These are phyloP conservation scores for Inosperma sp. DNA, from an alignment of 768 basidiomycete species.

Conservation along the genomic window DNA sequence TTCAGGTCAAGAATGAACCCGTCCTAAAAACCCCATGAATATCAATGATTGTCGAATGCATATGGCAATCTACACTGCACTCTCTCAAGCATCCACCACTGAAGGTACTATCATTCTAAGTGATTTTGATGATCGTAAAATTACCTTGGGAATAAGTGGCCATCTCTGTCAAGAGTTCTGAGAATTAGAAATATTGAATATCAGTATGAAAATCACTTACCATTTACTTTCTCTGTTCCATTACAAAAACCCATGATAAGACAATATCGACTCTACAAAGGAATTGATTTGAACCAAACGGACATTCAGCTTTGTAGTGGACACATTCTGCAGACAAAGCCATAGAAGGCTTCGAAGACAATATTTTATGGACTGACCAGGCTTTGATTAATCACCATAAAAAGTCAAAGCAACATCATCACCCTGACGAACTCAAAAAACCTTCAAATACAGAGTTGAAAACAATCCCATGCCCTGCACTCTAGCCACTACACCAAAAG, in stretches of 20 bases:
- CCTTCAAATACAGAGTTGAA: too few species aligned
- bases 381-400: too few species aligned
- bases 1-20: conserved; percentile 28
- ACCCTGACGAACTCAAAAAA: too few species aligned
- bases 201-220: conserved; percentile 12
- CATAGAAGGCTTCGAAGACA: too few species aligned
- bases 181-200: conserved; percentile 17
- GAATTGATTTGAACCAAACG: too few species aligned
- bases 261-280: not conserved
- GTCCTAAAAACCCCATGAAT: conserved; percentile 26
- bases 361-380: too few species aligned
- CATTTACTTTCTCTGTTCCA: not conserved
- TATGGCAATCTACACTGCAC: conserved; percentile 27
- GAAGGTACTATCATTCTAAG: conserved; percentile 16
- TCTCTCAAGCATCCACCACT: conserved; percentile 24
- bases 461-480: too few species aligned
- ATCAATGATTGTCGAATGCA: conserved; percentile 19
- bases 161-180: conserved; percentile 16
- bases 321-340: too few species aligned
- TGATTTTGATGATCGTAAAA: conserved; percentile 9
- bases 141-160: conserved; percentile 13
- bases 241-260: not conserved
- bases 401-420: too few species aligned
- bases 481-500: too few species aligned
- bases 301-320: too few species aligned